phyloP scores from a whole-genome alignment of 2,329 filamentous ascomycete genomes.

The Fusarium sp. region DNA sequence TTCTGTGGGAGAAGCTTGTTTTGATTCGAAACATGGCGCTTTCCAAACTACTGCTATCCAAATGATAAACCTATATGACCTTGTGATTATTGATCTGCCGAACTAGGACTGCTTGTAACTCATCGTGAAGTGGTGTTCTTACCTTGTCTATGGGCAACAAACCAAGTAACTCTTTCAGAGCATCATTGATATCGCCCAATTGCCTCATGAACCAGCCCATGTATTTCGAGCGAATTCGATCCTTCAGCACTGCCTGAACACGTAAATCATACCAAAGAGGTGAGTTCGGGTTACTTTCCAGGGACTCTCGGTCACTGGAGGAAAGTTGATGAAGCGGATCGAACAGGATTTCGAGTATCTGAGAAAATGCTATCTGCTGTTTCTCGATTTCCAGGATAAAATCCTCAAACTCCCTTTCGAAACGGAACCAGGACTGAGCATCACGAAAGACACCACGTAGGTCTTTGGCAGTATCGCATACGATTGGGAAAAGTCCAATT shows the following conservation, averaged over 20 bases:
- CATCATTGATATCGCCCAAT: not conserved
- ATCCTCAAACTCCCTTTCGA: not conserved
- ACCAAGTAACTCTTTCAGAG: not conserved
- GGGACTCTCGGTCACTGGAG: rapidly evolving
- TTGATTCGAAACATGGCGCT: not conserved
- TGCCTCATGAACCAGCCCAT: not conserved
- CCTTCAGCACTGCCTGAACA: not conserved
- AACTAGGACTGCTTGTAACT: too few relatives aligned
- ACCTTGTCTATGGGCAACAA: not conserved
- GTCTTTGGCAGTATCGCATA: not conserved
- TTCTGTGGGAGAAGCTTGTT: not conserved
- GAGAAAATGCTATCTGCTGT: not conserved
- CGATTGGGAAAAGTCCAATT: not conserved
- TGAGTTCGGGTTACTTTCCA: rapidly evolving
- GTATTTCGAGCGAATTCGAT: not conserved
- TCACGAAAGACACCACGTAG: not conserved
- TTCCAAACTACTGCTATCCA: not conserved
- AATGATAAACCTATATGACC: not conserved
- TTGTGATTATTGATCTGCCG: not conserved
- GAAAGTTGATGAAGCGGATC: not conserved
- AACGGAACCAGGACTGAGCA: not conserved
- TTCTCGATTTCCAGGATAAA: not conserved
- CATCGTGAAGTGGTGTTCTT: too few relatives aligned
- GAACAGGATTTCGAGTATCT: not conserved
- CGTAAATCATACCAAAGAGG: not conserved